These are phyloP conservation scores for Penicillium manginii DNA, from an alignment of 495 filamentous ascomycete genomes.

Conservation along the genomic window DNA sequence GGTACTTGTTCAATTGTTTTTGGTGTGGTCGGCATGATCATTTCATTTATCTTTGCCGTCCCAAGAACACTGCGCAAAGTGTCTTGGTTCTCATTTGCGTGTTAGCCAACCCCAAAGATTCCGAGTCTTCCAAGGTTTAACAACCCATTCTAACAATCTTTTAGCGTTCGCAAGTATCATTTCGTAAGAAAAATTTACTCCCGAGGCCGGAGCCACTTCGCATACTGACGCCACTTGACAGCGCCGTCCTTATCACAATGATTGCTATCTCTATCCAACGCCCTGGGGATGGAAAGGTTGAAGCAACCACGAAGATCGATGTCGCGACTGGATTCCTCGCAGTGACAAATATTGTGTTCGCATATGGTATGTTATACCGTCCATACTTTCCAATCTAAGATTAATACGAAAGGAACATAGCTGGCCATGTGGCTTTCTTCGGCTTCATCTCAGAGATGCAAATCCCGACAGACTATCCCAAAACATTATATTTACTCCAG, in stretches of 20 bases:
- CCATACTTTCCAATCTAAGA: too few species aligned
- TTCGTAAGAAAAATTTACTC: neutral
- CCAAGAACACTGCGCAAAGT: constrained; percentile 62
- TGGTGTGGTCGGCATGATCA: constrained; percentile 59
- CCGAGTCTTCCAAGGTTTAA: too few species aligned
- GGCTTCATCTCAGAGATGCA: constrained; percentile 76
- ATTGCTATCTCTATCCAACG: constrained; percentile 56
- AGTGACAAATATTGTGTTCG: constrained; percentile 31
- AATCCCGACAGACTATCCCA: constrained; percentile 64
- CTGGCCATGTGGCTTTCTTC: constrained; percentile 66
- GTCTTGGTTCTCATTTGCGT: constrained; percentile 60
- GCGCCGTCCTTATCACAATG: constrained; percentile 70
- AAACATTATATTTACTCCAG: constrained; percentile 65
- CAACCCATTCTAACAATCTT: too few species aligned
- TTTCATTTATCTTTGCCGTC: constrained; percentile 62
- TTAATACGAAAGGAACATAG: neutral
- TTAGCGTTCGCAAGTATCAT: constrained; percentile 6
- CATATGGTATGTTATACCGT: constrained; percentile 25
- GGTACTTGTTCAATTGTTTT: constrained; percentile 67
- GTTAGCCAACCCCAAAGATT: constrained; percentile 5
- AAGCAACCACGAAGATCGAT: constrained; percentile 19
- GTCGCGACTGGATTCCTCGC: constrained; percentile 23
- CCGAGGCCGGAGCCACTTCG: neutral
- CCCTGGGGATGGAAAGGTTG: constrained; percentile 16
- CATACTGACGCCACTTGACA: constrained; percentile 61